Percentiles rank a stretch among this genome's conserved stretches.
These are phyloP conservation scores for Viola pubescens DNA, from an alignment of 441 rosid species.

Conservation along the genomic window DNA sequence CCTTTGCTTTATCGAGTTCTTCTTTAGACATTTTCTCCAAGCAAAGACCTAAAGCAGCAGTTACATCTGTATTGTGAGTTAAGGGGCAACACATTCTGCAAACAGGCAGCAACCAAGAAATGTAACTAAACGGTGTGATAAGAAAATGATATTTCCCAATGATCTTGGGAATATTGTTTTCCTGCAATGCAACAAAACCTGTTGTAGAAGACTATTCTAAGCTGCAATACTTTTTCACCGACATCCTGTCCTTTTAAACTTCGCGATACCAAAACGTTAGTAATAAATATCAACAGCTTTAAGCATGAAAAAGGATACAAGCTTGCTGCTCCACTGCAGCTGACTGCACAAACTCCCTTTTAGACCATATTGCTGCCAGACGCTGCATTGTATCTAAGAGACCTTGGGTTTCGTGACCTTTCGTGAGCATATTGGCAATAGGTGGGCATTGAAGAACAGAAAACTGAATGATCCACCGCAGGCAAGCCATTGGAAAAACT, in stretches of 20 bases:
- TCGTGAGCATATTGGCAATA: slow-evolving; percentile 32
- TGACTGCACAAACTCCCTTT: slow-evolving; percentile 67
- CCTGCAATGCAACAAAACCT: slow-evolving; percentile 2
- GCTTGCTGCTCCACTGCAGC: slow-evolving; percentile 85
- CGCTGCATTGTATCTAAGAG: slow-evolving; percentile 58
- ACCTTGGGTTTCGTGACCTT: slow-evolving; percentile 32
- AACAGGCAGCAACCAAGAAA: slow-evolving; percentile 15
- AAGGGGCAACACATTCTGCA: slow-evolving; percentile 33
- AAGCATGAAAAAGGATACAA: slow-evolving; percentile 60
- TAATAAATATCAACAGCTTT: background rate
- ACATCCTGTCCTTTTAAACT: background rate
- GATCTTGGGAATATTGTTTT: background rate
- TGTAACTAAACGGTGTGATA: slow-evolving; percentile 6
- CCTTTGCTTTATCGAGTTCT: slow-evolving; percentile 68
- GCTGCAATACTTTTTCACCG: background rate
- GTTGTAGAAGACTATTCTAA: slow-evolving; percentile 10
- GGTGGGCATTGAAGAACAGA: slow-evolving; percentile 72
- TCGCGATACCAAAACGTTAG: background rate
- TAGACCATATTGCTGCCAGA: slow-evolving; percentile 70
- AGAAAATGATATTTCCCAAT: too few relatives aligned
- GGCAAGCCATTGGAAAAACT: slow-evolving; percentile 80
- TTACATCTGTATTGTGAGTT: slow-evolving; percentile 52
- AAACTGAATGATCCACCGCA: slow-evolving; percentile 87
- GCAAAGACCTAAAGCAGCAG: slow-evolving; percentile 87
- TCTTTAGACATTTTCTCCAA: slow-evolving; percentile 84